These are phyloP conservation scores for Cyanophora paradoxa DNA, from an alignment of 78 protist species.

Conservation along the genomic window DNA sequence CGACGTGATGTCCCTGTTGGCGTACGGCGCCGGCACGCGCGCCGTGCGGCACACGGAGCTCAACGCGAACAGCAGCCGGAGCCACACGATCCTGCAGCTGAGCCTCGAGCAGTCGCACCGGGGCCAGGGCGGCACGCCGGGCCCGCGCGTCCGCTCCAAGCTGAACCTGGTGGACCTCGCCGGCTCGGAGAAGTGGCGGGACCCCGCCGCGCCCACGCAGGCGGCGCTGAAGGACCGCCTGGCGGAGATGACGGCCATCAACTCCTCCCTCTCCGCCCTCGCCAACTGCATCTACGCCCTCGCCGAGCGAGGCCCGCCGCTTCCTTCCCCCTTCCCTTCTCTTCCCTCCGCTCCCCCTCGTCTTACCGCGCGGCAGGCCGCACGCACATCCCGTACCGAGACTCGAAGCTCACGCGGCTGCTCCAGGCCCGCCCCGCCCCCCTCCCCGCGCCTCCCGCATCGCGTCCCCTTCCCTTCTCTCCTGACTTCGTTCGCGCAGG, in stretches of 20 bases:
- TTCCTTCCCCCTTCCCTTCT: too few relatives aligned
- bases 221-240: not conserved
- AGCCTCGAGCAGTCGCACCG: not conserved
- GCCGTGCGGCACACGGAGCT: not conserved
- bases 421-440: too few relatives aligned
- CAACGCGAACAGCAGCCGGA: slow-evolving; percentile 13
- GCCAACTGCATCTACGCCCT: slow-evolving; percentile 3
- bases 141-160: not conserved
- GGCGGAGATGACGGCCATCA: not conserved
- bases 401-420: slow-evolving; percentile 27
- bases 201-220: not conserved
- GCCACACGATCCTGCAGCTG: slow-evolving; percentile 32
- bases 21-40: not conserved
- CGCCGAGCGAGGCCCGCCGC: not conserved
- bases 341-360: too few relatives aligned
- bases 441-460: too few relatives aligned
- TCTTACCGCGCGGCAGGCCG: too few relatives aligned
- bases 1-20: not conserved
- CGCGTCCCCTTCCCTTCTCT: not conserved
- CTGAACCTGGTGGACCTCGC: slow-evolving; percentile 18
- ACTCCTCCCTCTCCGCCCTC: not conserved
- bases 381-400: slow-evolving; percentile 37
- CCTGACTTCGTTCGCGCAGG: too few relatives aligned
- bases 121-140: not conserved
- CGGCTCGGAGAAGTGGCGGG: slow-evolving; percentile 12